phyloP scores from a whole-genome alignment of 2,329 filamentous ascomycete genomes.

The Paecilomyces fulvus region DNA sequence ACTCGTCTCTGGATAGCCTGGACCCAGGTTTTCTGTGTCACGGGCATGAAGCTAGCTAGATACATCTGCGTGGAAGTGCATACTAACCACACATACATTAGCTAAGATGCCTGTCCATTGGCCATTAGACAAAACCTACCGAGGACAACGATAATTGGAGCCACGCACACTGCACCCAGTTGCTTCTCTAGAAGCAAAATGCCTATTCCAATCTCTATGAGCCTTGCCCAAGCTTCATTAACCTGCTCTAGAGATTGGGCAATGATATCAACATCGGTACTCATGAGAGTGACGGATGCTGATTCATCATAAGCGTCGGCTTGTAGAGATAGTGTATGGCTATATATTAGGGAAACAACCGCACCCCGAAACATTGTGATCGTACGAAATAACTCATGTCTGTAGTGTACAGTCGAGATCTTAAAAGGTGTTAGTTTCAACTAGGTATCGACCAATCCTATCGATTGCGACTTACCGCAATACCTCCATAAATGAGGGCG shows the following conservation, averaged over 20 bases:
- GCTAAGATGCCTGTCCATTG: not conserved
- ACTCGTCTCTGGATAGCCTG: slow-evolving; percentile 35
- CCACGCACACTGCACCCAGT: slow-evolving; percentile 23
- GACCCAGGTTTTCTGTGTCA: slow-evolving; percentile 31
- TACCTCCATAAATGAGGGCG: slow-evolving; percentile 28
- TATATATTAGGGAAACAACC: slow-evolving; percentile 39
- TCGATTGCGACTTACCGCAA: slow-evolving; percentile 23
- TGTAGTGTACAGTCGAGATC: slow-evolving; percentile 22
- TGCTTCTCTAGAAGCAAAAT: slow-evolving; percentile 23
- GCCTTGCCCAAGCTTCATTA: slow-evolving; percentile 24
- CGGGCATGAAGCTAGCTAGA: slow-evolving; percentile 11
- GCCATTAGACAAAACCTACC: slow-evolving; percentile 11
- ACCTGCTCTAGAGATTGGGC: slow-evolving; percentile 1
- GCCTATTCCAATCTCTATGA: slow-evolving; percentile 27
- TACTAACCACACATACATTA: slow-evolving; percentile 5
- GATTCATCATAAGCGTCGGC: slow-evolving; percentile 25
- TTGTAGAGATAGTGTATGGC: slow-evolving; percentile 34
- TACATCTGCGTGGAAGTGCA: slow-evolving; percentile 4
- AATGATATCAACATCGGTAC: slow-evolving; percentile 33
- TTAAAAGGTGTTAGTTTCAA: slow-evolving; percentile 6
- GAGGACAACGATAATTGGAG: slow-evolving; percentile 22
- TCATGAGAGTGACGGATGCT: slow-evolving; percentile 40
- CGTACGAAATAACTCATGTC: slow-evolving; percentile 27
- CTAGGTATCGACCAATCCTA: not conserved
- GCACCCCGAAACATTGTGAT: slow-evolving; percentile 32